Percentiles rank a stretch among this genome's conserved stretches.
Conservation (phyloP, 192 early-diverging fungal genomes). For the Tieghemiomyces parasiticus region DNA sequence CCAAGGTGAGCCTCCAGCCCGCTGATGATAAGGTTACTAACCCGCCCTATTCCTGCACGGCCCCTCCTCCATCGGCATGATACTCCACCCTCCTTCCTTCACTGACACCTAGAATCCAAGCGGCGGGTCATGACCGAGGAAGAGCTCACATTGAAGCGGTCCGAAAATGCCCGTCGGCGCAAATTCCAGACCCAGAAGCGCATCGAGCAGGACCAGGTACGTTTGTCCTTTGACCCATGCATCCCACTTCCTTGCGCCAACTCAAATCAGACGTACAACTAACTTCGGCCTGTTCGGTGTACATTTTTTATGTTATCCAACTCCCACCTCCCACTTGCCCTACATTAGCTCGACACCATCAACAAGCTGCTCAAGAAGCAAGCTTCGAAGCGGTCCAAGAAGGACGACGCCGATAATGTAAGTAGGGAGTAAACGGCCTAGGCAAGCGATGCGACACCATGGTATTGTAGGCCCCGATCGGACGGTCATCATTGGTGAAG, state of each 20-base stretch:
- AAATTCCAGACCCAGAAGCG: slow-evolving; percentile 66
- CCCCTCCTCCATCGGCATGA: background rate
- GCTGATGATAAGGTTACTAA: background rate
- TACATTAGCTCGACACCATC: slow-evolving; percentile 50
- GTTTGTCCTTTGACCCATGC: background rate
- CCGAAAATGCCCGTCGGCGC: slow-evolving; percentile 55
- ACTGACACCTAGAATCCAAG: slow-evolving; percentile 30
- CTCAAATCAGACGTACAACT: background rate
- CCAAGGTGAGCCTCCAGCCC: background rate
- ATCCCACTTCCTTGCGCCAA: background rate
- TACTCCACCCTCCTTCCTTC: no score
- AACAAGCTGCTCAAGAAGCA: slow-evolving; percentile 72
- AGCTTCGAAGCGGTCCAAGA: slow-evolving; percentile 46
- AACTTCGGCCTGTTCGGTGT: background rate
- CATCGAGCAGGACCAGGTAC: slow-evolving; percentile 54
- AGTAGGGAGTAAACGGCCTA: slow-evolving; percentile 6
- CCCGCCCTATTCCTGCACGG: background rate
- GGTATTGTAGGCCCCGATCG: slow-evolving; percentile 24
- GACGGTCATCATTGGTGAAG: slow-evolving; percentile 19
- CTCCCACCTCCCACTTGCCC: background rate
- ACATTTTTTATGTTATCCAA: background rate
- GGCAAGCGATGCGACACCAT: slow-evolving; percentile 6
- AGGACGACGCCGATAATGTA: slow-evolving; percentile 38
- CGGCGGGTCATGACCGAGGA: slow-evolving; percentile 51
- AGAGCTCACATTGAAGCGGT: slow-evolving; percentile 49